phyloP scores from a whole-genome alignment of 768 basidiomycete species.

The Trametes elegans region DNA sequence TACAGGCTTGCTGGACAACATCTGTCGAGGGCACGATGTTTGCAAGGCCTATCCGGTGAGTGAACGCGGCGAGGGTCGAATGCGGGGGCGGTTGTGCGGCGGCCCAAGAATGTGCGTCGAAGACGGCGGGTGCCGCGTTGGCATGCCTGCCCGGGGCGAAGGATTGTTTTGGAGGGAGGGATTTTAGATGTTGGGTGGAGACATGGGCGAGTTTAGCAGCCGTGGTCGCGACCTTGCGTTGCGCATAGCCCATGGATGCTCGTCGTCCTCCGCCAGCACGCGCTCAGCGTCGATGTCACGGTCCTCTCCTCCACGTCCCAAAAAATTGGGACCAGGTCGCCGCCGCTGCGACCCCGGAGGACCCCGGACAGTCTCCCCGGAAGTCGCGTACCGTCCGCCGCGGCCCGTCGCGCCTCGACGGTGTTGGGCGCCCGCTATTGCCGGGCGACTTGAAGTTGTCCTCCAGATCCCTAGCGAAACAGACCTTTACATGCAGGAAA shows the following conservation, averaged over 20 bases:
- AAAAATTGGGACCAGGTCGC: slow-evolving; percentile 16
- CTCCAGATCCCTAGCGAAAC: too few relatives aligned
- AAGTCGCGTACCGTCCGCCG: background rate
- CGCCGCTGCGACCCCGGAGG: slow-evolving; percentile 10
- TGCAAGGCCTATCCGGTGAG: slow-evolving; percentile 71
- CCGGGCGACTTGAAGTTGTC: too few relatives aligned
- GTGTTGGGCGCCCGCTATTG: too few relatives aligned
- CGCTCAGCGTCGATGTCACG: slow-evolving; percentile 5
- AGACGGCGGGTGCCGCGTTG: slow-evolving; percentile 31
- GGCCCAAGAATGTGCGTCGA: slow-evolving; percentile 70
- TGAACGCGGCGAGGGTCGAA: slow-evolving; percentile 70
- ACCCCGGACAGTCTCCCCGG: slow-evolving; percentile 10
- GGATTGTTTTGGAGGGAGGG: slow-evolving; percentile 63
- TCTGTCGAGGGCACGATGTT: slow-evolving; percentile 53
- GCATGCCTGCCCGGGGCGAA: slow-evolving; percentile 22
- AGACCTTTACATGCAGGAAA: too few relatives aligned
- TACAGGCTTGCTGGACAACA: slow-evolving; percentile 70
- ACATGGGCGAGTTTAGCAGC: slow-evolving; percentile 51
- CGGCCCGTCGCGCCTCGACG: background rate
- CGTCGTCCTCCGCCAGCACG: slow-evolving; percentile 25
- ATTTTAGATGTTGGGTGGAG: slow-evolving; percentile 50
- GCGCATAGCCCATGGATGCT: slow-evolving; percentile 55
- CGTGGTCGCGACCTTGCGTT: slow-evolving; percentile 48
- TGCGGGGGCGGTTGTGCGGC: slow-evolving; percentile 68
- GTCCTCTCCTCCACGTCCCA: slow-evolving; percentile 2